These are phyloP conservation scores for Nitzschia putrida DNA, from an alignment of 108 stramenopile genomes.

Conservation along the genomic window DNA sequence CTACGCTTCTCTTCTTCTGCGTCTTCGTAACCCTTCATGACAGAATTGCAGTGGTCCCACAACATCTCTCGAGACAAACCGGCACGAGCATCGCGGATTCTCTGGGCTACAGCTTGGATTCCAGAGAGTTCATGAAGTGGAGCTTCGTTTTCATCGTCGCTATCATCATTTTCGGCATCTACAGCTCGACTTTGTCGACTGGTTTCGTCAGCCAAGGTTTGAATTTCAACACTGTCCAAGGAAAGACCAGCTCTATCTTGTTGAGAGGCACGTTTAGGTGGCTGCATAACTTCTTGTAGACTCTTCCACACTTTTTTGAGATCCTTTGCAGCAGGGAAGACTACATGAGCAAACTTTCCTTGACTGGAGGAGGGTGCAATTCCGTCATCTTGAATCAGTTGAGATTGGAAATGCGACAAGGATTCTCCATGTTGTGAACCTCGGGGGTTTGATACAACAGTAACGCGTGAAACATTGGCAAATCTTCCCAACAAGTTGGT, in stretches of 20 bases:
- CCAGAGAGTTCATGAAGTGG: slow-evolving; percentile 33
- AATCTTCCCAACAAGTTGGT: slow-evolving; percentile 67
- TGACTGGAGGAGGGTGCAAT: slow-evolving; percentile 25
- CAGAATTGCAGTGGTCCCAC: slow-evolving; percentile 70
- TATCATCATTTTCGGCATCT: slow-evolving; percentile 30
- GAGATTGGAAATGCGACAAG: slow-evolving; percentile 9
- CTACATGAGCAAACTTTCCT: slow-evolving; percentile 80
- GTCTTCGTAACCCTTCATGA: slow-evolving; percentile 74
- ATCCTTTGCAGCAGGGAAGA: slow-evolving; percentile 68
- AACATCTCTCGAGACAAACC: slow-evolving; percentile 46
- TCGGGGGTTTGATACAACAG: slow-evolving; percentile 76
- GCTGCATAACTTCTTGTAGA: slow-evolving; percentile 45
- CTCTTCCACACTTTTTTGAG: slow-evolving; percentile 56
- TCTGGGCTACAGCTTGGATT: slow-evolving; percentile 52
- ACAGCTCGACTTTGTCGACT: slow-evolving; percentile 21
- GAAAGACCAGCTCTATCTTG: slow-evolving; percentile 26
- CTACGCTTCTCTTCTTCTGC: slow-evolving; percentile 56
- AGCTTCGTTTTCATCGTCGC: slow-evolving; percentile 31
- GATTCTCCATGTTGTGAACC: slow-evolving; percentile 18
- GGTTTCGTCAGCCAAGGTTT: slow-evolving; percentile 50
- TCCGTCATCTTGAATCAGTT: slow-evolving; percentile 32
- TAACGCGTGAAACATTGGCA: slow-evolving; percentile 68
- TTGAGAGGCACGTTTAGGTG: slow-evolving; percentile 14
- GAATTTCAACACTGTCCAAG: slow-evolving; percentile 53
- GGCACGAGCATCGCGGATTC: slow-evolving; percentile 38